phyloP scores from a whole-genome alignment of 306 rosid species.

The Sechiopsis laciniata region DNA sequence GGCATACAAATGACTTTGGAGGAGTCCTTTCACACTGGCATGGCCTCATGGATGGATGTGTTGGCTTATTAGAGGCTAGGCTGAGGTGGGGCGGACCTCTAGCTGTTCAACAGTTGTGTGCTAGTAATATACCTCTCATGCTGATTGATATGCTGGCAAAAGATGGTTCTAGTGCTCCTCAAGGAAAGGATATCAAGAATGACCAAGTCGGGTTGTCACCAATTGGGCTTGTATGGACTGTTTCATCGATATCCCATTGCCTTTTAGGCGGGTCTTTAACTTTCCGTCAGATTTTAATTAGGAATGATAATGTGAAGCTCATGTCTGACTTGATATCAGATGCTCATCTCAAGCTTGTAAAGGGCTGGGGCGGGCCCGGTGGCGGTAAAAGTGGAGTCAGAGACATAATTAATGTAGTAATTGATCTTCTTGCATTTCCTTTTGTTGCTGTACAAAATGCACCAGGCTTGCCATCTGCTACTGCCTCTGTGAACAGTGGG shows the following conservation, averaged over 20 bases:
- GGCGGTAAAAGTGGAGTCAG: constrained; percentile 75
- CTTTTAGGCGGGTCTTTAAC: constrained; percentile 69
- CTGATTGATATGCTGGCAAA: constrained; percentile 59
- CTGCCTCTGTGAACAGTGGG: constrained; percentile 85
- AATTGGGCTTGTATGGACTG: constrained; percentile 67
- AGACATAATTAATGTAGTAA: constrained; percentile 53
- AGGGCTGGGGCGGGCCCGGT: constrained; percentile 79
- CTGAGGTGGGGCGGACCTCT: constrained; percentile 83
- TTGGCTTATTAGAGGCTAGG: constrained; percentile 75
- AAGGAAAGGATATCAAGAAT: constrained; percentile 37
- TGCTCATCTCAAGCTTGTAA: constrained; percentile 63
- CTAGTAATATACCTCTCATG: constrained; percentile 67
- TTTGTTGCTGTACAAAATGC: constrained; percentile 85
- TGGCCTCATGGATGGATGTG: constrained; percentile 79
- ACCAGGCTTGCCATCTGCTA: constrained; percentile 68
- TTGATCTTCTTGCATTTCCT: constrained; percentile 88
- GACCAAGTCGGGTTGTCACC: constrained; percentile 77
- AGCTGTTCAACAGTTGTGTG: constrained; percentile 85
- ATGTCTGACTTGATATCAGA: constrained; percentile 60
- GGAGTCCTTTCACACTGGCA: constrained; percentile 70
- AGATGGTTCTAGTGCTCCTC: constrained; percentile 36
- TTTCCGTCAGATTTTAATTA: constrained; percentile 66
- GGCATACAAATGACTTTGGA: constrained; percentile 29
- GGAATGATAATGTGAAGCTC: constrained; percentile 60
- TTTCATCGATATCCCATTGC: constrained; percentile 69